Percentiles rank a stretch among this genome's conserved stretches.
phyloP scores from a whole-genome alignment of 768 basidiomycete species.

The Termitomyces sp. region DNA sequence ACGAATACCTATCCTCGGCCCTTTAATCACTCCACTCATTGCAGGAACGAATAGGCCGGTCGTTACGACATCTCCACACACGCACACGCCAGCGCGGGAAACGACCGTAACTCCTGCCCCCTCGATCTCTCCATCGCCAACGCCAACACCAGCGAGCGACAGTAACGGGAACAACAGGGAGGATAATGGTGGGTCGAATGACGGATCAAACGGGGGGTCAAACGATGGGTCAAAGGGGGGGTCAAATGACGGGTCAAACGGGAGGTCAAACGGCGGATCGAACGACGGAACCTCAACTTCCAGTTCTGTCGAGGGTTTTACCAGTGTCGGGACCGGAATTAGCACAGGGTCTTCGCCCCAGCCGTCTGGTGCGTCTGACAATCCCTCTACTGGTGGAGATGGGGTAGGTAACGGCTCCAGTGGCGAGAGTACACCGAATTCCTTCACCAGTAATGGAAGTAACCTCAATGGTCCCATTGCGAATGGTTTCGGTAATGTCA shows the following conservation, averaged over 20 bases:
- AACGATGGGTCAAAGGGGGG: too few relatives aligned
- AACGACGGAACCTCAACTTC: conserved; percentile 1
- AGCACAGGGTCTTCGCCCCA: conserved; percentile 7
- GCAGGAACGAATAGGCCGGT: conserved; percentile 19
- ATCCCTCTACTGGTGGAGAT: background rate
- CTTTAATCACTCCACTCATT: conserved; percentile 31
- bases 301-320: background rate
- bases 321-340: conserved; percentile 1
- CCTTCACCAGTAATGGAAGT: background rate
- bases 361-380: background rate
- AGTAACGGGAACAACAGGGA: background rate
- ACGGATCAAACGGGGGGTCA: too few relatives aligned
- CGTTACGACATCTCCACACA: conserved; percentile 11
- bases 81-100: conserved; percentile 4
- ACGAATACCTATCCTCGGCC: conserved; percentile 36
- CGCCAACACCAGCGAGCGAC: conserved; percentile 1
- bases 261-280: too few relatives aligned
- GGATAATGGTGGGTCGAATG: background rate
- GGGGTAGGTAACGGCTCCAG: background rate
- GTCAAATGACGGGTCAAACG: too few relatives aligned
- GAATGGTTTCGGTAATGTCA: background rate
- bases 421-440: background rate
- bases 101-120: conserved; percentile 13
- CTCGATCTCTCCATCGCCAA: conserved; percentile 10
- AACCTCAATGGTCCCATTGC: conserved; percentile 4